A percentile compares a stretch with the other conserved stretches of the same genome.
These are phyloP conservation scores for Arthonia radiata DNA, from an alignment of 495 filamentous ascomycete genomes.

Conservation along the genomic window DNA sequence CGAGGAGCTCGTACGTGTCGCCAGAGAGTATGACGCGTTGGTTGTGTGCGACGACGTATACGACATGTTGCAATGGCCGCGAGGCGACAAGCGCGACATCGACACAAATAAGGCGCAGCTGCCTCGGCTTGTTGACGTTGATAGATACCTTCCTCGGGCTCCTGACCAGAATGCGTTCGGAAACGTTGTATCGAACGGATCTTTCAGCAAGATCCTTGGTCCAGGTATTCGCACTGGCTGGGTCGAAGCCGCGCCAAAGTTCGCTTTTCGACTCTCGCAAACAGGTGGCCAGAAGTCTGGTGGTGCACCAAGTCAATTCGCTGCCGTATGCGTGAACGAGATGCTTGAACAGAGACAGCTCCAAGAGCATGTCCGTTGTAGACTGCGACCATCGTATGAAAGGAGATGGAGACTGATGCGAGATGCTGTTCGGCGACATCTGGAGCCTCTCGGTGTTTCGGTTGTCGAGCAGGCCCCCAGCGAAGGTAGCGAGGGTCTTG, in stretches of 20 bases:
- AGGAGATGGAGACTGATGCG: slow-evolving; percentile 28
- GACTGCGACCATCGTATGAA: slow-evolving; percentile 27
- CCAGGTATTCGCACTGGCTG: slow-evolving; percentile 64
- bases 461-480: slow-evolving; percentile 10
- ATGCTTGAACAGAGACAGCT: slow-evolving; percentile 27
- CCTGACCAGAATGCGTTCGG: slow-evolving; percentile 38
- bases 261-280: slow-evolving; percentile 41
- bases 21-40: slow-evolving; percentile 48
- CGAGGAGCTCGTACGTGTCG: slow-evolving; percentile 35
- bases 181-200: slow-evolving; percentile 55
- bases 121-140: slow-evolving; percentile 55
- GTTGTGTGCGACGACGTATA: slow-evolving; percentile 81
- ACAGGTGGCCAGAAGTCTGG: slow-evolving; percentile 18
- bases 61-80: slow-evolving; percentile 56
- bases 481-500: slow-evolving; percentile 11
- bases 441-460: slow-evolving; percentile 33
- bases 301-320: slow-evolving; percentile 39
- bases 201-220: slow-evolving; percentile 63
- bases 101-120: slow-evolving; percentile 16
- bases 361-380: slow-evolving; percentile 16
- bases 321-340: slow-evolving; percentile 36
- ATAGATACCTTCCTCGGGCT: slow-evolving; percentile 36
- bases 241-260: slow-evolving; percentile 44
- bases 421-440: slow-evolving; percentile 24
- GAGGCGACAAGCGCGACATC: background rate